Evolutionary conservation across 2,329 filamentous ascomycete genomes (phyloP).

Genomic region (Penicillium sp.): DNA sequence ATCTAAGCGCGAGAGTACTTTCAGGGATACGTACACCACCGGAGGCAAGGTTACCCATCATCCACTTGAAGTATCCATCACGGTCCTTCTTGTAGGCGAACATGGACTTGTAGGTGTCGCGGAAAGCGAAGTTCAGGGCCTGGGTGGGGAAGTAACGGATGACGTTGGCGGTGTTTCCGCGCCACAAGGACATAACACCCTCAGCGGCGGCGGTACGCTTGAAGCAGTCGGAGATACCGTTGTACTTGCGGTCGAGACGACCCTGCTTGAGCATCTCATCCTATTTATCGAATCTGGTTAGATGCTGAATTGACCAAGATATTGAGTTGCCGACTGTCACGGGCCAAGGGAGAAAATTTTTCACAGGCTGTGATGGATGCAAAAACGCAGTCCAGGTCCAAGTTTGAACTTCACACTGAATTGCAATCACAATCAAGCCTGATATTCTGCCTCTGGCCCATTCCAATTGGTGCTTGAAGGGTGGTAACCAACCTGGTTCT

Average conservation of each 20-base stretch:
- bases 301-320: neutral
- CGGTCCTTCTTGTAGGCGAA: conserved; percentile 99
- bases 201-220: conserved; percentile 82
- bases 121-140: conserved; percentile 99
- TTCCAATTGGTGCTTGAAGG: conserved; percentile 1
- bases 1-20: neutral
- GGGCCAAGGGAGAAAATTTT: conserved; percentile 19
- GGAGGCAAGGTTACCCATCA: conserved; percentile 98
- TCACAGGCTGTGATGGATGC: neutral
- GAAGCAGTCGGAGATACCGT: conserved; percentile 94
- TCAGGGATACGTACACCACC: conserved; percentile 77
- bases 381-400: neutral
- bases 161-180: conserved; percentile 99
- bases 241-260: conserved; percentile 97
- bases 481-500: conserved; percentile 85
- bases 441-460: neutral
- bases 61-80: conserved; percentile 98
- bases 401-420: neutral
- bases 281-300: conserved; percentile 50
- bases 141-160: conserved; percentile 99
- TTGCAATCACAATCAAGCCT: neutral
- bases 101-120: conserved; percentile 99
- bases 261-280: conserved; percentile 99
- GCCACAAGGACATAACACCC: conserved; percentile 94
- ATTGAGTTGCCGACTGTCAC: neutral